A percentile compares a stretch with the other conserved stretches of the same genome.
phyloP scores from a whole-genome alignment of 257 asterid genomes.

The Thymus mandschuricus region DNA sequence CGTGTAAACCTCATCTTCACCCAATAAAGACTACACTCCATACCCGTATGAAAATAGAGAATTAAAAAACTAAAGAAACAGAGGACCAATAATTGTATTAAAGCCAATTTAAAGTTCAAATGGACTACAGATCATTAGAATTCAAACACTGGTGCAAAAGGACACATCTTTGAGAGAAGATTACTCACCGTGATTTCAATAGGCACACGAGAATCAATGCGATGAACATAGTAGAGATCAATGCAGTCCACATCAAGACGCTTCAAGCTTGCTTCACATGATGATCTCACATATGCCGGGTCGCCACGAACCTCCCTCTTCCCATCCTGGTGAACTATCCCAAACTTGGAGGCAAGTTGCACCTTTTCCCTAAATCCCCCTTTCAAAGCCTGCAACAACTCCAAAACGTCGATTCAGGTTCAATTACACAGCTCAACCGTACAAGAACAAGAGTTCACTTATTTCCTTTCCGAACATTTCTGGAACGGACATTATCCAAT shows the following conservation, averaged over 20 bases:
- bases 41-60: no score
- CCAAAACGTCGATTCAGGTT: not conserved
- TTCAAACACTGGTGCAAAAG: not conserved
- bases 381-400: slow-evolving; percentile 43
- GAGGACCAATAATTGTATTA: no score
- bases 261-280: slow-evolving; percentile 54
- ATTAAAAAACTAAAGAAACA: no score
- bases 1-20: not conserved
- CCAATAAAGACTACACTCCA: not conserved
- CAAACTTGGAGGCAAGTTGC: slow-evolving; percentile 54
- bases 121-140: not conserved
- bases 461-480: not conserved
- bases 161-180: not conserved
- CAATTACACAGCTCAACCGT: not conserved
- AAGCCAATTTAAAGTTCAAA: not conserved
- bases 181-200: slow-evolving; percentile 50
- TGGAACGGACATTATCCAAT: no score
- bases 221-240: slow-evolving; percentile 53
- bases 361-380: slow-evolving; percentile 45
- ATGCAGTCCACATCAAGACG: slow-evolving; percentile 53
- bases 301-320: slow-evolving; percentile 42
- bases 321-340: slow-evolving; percentile 29
- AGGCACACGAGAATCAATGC: slow-evolving; percentile 49
- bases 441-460: no score
- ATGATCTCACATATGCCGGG: slow-evolving; percentile 43